Base-by-base conservation (phyloP, 129 eudicot species). In the Apium graveolens region DNA sequence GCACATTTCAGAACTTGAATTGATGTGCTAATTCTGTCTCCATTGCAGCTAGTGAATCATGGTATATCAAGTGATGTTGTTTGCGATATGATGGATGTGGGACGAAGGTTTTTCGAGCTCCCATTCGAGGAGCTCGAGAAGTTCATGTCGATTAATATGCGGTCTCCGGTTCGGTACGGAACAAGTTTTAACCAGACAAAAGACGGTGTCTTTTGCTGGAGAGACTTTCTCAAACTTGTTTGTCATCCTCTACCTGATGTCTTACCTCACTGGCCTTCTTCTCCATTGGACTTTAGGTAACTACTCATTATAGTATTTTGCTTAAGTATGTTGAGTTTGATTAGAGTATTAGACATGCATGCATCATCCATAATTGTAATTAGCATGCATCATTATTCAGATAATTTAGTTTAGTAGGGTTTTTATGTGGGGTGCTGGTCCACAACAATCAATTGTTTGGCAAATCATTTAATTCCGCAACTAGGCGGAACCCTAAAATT, bases 181-280 rank as follows among this genome's bases (percentile, higher is more conserved):
- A 92, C 97, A 7, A 92, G 97, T 82, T 90, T 86, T 63, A 92
- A 88, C 80, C 97, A 92, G 79, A 84, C 71, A 14, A 90, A 83
- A 14, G 97, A 90, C 79, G 86, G 87, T 11, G 90, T 92, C 66
- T 92, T 82, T 73, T 86, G 86, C 31, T 92, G 97, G 97, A 86
- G 97, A 74, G 97, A 92, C 68, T 92, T 92, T 79, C 84, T 92
- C 34, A 92, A 92, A 86, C 68, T 92, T 37, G 85, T 86, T 78
- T 86, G 90, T 71, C 76, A 82, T 68, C 89, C 95, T 51, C 38
- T 82, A 34, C 70, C 87, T 4, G 91, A 92, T n/a, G 81, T 78
- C 51, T 74, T 83, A 79, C 82, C 88, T 43, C 91, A 85, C 80
- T 92, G 97, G 92, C 97, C 96, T 68, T 80, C 90, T 81, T 85